Conservation (phyloP, 2,329 filamentous ascomycete genomes). For the Dryadomyces quercivorus region DNA sequence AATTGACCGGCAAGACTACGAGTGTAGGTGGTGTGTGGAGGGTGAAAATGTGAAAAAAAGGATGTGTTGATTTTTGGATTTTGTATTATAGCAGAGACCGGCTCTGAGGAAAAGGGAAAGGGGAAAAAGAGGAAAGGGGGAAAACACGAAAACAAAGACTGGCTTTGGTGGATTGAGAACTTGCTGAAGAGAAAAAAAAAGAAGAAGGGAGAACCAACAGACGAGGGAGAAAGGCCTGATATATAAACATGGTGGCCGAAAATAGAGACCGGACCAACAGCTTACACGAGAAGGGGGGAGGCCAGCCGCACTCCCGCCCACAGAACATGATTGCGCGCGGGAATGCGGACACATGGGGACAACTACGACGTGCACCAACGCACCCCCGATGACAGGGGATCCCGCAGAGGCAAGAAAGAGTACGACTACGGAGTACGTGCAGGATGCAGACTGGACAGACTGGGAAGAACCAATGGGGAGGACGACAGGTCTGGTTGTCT, state of each 20-base stretch:
- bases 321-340: no score
- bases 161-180: conserved; percentile 42
- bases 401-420: background rate
- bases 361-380: background rate
- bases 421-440: background rate
- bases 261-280: conserved; percentile 13
- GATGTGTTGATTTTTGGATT: conserved; percentile 20
- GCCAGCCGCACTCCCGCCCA: conserved; percentile 8
- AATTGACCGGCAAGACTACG: conserved; percentile 11
- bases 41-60: background rate
- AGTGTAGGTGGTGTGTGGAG: conserved; percentile 2
- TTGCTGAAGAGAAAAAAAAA: conserved; percentile 50
- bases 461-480: background rate
- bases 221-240: conserved; percentile 22
- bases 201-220: conserved; percentile 24
- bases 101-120: conserved; percentile 17
- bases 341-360: no score
- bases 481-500: no score
- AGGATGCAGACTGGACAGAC: background rate
- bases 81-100: conserved; percentile 20
- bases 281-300: background rate
- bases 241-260: conserved; percentile 28
- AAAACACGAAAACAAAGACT: conserved; percentile 41
- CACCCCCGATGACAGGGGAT: background rate
- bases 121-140: conserved; percentile 14